Evolutionary conservation across 305 asterid species (phyloP), one percentile per base, ranked within the genome.

Genomic region (Caryopteris hybrid): DNA sequence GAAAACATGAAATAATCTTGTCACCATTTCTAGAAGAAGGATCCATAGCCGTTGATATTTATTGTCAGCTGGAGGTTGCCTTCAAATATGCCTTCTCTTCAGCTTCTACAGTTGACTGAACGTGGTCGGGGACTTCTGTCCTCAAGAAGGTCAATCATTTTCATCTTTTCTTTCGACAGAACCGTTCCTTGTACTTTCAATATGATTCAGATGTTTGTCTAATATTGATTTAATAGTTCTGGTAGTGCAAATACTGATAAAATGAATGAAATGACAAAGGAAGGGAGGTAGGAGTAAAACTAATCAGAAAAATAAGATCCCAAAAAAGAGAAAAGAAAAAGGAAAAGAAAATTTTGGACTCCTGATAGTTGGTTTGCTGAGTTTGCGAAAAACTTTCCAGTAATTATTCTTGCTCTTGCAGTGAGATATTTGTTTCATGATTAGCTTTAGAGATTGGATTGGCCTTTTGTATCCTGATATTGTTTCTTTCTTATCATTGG

Each of bases 101-200:
- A 94, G 86, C 97, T 94, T 80, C 82, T 94, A 78, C 95, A 87
- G 86, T 80, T 94, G 81, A 94, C 98, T 51, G 96, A 91, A 75
- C 98, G 79, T 80, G 98, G 99, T 29, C 89, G 96, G 71, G 89
- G 93, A 64, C 86, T 94, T 76, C 64, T 94, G 85, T 85, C 96
- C 73, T 89, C 97, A n/a, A 91, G 96, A 83, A 91, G 96, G 99
- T 91, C 69, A 67, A 34, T 47, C 29, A 72, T 78, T 64, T 56
- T 66, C 51, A 39, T 59, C 43, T 56, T 74, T 20, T 66, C 48
- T 55, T 60, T 45, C 38, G 22, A 22, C 42, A 41, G n/a, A 45
- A 21, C 6, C 20, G 48, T 52, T n/a, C 42, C 63, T 42, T 46
- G 50, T 36, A 13, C 23, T 25, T 13, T 14, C 55, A 11, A 16